Evolutionary conservation across 176 grass and related monocot species (phyloP).

Genomic region (Oropetium thomaeum): DNA sequence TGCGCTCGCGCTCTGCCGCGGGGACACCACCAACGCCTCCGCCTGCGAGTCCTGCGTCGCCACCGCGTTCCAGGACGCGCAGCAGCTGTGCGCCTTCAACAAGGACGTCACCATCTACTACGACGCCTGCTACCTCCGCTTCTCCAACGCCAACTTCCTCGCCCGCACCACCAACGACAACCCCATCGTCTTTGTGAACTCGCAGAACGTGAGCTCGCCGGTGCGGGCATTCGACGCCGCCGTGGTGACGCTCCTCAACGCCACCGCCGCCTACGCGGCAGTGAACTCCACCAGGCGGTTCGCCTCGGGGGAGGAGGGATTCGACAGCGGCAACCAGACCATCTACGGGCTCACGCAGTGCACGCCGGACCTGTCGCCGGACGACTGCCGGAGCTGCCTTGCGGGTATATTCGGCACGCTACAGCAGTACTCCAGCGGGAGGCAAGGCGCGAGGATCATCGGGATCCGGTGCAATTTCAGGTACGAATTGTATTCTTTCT

Average conservation of each 20-base stretch:
- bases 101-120: constrained; percentile 22
- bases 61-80: constrained; percentile 11
- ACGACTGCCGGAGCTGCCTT: constrained; percentile 39
- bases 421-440: neutral
- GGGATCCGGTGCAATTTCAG: constrained; percentile 48
- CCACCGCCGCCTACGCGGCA: constrained; percentile 29
- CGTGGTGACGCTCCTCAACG: constrained; percentile 29
- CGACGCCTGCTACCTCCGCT: constrained; percentile 26
- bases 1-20: constrained; percentile 42
- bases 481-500: constrained; percentile 48
- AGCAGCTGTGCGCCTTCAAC: constrained; percentile 7
- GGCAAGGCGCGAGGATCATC: neutral
- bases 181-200: fast-evolving
- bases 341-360: constrained; percentile 54
- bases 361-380: constrained; percentile 40
- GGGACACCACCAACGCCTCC: constrained; percentile 26
- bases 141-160: constrained; percentile 35
- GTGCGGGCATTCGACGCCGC: constrained; percentile 13
- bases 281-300: constrained; percentile 26
- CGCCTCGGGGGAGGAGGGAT: constrained; percentile 36
- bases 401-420: neutral
- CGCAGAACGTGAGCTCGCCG: neutral
- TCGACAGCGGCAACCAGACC: neutral
- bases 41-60: constrained; percentile 33
- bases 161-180: neutral